phyloP scores from a whole-genome alignment of 805 yeast species.

The Maudiozyma bulderi region DNA sequence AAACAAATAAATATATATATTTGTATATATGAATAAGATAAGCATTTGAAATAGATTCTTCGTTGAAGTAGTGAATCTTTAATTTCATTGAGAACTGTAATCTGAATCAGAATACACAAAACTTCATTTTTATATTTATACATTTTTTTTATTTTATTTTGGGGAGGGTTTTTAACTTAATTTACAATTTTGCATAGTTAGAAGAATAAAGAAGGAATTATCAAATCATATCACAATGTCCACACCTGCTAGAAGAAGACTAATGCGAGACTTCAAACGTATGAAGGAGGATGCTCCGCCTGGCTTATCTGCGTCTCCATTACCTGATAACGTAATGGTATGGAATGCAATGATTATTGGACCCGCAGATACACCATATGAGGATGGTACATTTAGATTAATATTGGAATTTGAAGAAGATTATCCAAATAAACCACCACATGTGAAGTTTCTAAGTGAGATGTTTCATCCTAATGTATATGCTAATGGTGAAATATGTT shows the following conservation, averaged over 20 bases:
- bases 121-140: too few species aligned
- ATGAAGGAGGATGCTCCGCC: conserved; percentile 98
- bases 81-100: too few species aligned
- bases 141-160: too few species aligned
- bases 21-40: too few species aligned
- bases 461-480: conserved; percentile 99
- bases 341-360: conserved; percentile 98
- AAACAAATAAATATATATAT: too few species aligned
- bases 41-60: too few species aligned
- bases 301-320: conserved; percentile 94
- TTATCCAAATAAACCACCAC: conserved; percentile 95
- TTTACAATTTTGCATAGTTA: too few species aligned
- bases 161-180: too few species aligned
- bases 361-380: conserved; percentile 95
- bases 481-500: conserved; percentile 88
- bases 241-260: conserved; percentile 96
- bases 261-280: conserved; percentile 97
- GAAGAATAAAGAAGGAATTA: too few species aligned
- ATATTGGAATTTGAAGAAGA: conserved; percentile 88
- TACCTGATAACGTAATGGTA: conserved; percentile 93
- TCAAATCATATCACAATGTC: conserved; percentile 51
- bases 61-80: too few species aligned
- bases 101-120: too few species aligned
- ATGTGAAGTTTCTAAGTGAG: conserved; percentile 79
- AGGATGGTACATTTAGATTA: conserved; percentile 91